Evolutionary conservation across 2,329 filamentous ascomycete genomes (phyloP).

Genomic region (Didymella exigua): DNA sequence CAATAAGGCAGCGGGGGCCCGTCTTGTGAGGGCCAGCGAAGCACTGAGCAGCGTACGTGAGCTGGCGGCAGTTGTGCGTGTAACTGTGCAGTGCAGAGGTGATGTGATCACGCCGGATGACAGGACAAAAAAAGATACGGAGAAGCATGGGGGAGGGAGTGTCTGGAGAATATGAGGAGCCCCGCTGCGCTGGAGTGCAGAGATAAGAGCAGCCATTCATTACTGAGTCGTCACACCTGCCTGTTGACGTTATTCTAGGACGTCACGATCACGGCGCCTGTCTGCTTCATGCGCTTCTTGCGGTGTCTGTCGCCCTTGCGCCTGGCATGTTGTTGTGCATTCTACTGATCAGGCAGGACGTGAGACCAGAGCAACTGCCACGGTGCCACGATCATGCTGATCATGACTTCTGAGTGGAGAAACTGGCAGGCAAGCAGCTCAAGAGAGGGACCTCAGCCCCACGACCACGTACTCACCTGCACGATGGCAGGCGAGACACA

Average conservation of each 20-base stretch:
- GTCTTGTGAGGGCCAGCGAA: conserved; percentile 10
- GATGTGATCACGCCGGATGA: conserved; percentile 11
- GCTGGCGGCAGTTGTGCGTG: conserved; percentile 10
- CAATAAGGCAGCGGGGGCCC: conserved; percentile 19
- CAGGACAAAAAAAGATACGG: not conserved
- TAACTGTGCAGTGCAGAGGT: conserved; percentile 11
- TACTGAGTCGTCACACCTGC: conserved; percentile 17
- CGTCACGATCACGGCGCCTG: conserved; percentile 11
- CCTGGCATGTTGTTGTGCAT: conserved; percentile 13
- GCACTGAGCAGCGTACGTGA: conserved; percentile 5
- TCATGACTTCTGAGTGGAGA: not conserved
- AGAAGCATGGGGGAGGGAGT: conserved; percentile 5
- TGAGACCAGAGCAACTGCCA: conserved; percentile 14
- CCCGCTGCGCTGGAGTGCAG: conserved; percentile 7
- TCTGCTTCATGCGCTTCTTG: conserved; percentile 7
- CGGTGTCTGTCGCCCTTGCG: conserved; percentile 13
- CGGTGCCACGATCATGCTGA: conserved; percentile 1
- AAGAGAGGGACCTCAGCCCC: conserved; percentile 6
- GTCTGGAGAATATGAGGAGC: conserved; percentile 17
- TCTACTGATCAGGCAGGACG: conserved; percentile 6
- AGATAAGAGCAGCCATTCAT: conserved; percentile 19
- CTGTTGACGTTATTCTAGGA: conserved; percentile 16
- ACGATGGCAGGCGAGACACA: not conserved
- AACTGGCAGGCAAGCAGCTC: not conserved
- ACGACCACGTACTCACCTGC: not conserved